These are phyloP conservation scores for Datura wrightii DNA, from an alignment of 257 asterid genomes.

Conservation along the genomic window DNA sequence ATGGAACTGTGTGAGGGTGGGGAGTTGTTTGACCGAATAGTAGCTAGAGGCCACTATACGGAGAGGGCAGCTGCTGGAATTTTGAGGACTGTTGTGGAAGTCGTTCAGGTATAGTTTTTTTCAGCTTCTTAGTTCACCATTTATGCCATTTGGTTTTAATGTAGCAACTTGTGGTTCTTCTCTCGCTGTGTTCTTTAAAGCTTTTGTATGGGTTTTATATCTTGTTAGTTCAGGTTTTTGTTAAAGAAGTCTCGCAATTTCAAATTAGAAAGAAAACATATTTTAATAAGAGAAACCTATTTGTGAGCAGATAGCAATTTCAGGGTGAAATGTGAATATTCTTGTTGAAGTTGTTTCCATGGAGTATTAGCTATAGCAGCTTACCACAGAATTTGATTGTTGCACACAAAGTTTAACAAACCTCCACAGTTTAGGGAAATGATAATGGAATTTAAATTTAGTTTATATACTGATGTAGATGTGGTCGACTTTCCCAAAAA, in stretches of 20 bases:
- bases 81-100: slow-evolving; percentile 67
- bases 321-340: not conserved
- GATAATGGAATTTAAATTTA: not conserved
- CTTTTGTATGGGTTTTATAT: slow-evolving; percentile 8
- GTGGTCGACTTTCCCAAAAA: not conserved
- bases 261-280: not conserved
- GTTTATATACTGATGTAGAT: not conserved
- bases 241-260: not conserved
- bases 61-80: slow-evolving; percentile 66
- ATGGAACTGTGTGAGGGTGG: slow-evolving; percentile 71
- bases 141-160: not conserved
- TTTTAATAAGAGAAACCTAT: not conserved
- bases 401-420: not conserved
- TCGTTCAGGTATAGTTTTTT: slow-evolving; percentile 56
- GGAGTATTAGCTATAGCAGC: not conserved
- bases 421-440: not conserved
- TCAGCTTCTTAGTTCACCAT: not conserved
- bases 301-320: not conserved
- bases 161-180: slow-evolving; percentile 14
- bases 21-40: slow-evolving; percentile 63
- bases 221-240: not conserved
- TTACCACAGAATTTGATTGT: not conserved
- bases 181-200: not conserved
- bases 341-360: not conserved
- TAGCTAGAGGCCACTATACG: slow-evolving; percentile 64